Evolutionary conservation across 495 filamentous ascomycete species (phyloP), one percentile per base, ranked within the genome.

Genomic region (Tuber borchii): DNA sequence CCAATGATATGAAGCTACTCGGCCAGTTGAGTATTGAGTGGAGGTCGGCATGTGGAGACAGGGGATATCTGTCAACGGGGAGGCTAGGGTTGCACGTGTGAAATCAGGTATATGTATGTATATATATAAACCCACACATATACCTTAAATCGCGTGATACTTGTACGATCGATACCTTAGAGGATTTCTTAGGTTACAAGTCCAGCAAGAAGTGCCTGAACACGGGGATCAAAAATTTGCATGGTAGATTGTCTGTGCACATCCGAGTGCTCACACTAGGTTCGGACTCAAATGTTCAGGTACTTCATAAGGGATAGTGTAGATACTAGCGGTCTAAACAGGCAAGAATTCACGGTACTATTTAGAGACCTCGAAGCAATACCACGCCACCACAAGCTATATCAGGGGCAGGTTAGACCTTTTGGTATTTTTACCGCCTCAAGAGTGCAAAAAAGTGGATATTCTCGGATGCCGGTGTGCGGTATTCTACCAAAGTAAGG

Each of bases 31-130:
- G 89, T 51, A 90, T 99, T 68, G 90, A 92, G 77, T 99, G 95
- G 95, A 86, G 93, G 75, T 90, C 91, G 72, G 88, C 91, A 74
- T 94, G 97, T 92, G 95, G 95, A 4, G 94, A 96, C 85, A 88
- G 89, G 77, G 95, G 95, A 8, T 92, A 90, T 80, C 86, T 99
- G 80, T 92, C 89, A 46, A 99, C 95, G 26, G 93, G 94, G 37
- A 94, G 91, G 86, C 84, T 99, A 75, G 90, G 93, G 65, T 71
- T 81, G 61, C 75, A 81, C 56, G 71, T 79, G 68, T 80, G 78
- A 69, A 65, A 74, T 70, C 37, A 44, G 48, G 72, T 74, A 75
- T 70, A 51, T 74, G 71, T 65, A 51, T 69, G 69, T 46, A 76
- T 68, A 65, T 65, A 17, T 65, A 65, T 34, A 34, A 34, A 34